Conservation (phyloP, 805 yeast species). For the Yamadazyma kitorensis region DNA sequence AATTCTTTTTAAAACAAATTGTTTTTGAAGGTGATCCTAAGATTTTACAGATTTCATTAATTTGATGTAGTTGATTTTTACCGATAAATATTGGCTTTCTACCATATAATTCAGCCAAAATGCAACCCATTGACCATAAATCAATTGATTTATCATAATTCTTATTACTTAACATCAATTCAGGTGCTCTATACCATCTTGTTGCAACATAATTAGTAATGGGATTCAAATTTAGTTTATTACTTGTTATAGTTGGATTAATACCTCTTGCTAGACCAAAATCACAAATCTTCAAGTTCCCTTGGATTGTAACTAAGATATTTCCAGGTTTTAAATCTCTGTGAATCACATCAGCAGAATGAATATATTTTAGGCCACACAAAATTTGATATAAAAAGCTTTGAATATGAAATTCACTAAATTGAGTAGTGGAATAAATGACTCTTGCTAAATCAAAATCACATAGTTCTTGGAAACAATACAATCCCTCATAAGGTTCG, state of each 20-base stretch:
- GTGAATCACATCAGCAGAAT: constrained; percentile 89
- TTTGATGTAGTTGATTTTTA: constrained; percentile 65
- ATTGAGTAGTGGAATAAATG: constrained; percentile 71
- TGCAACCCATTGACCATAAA: constrained; percentile 94
- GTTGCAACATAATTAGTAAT: constrained; percentile 91
- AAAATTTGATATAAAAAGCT: constrained; percentile 75
- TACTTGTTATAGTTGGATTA: constrained; percentile 22
- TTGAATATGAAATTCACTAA: constrained; percentile 81
- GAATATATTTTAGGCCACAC: constrained; percentile 85
- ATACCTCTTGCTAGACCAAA: constrained; percentile 90
- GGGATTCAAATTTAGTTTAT: not conserved
- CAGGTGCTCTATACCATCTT: constrained; percentile 95
- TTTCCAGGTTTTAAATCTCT: constrained; percentile 93
- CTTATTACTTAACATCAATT: constrained; percentile 58
- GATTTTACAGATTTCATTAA: constrained; percentile 62
- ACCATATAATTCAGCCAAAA: constrained; percentile 79
- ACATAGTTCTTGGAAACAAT: constrained; percentile 82
- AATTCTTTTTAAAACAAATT: constrained; percentile 29
- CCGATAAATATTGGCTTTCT: constrained; percentile 82
- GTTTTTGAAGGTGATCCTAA: constrained; percentile 67
- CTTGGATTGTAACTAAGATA: constrained; percentile 70
- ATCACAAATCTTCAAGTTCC: constrained; percentile 82
- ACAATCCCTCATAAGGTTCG: constrained; percentile 78
- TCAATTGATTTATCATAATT: constrained; percentile 69
- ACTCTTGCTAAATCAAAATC: constrained; percentile 80